phyloP scores from a whole-genome alignment of 2,329 filamentous ascomycete genomes.

The Aspergillus flavus region DNA sequence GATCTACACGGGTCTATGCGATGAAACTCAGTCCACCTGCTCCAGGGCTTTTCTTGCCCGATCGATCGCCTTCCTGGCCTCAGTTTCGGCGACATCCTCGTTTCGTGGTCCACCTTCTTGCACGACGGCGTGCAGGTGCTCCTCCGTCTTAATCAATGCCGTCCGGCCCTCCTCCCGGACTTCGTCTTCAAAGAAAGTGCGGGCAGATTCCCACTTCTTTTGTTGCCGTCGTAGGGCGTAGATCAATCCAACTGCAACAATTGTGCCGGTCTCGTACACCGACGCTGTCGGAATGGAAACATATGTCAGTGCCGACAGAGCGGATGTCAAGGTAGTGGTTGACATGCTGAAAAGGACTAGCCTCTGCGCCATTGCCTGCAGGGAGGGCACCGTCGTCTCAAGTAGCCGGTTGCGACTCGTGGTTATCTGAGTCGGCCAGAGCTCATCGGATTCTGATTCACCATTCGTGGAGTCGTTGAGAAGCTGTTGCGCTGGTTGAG shows the following conservation, averaged over 20 bases:
- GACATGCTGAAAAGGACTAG: constrained; percentile 75
- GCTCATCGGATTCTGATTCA: constrained; percentile 25
- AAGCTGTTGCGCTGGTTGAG: constrained; percentile 4
- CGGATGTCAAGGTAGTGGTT: constrained; percentile 66
- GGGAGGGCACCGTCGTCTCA: constrained; percentile 66
- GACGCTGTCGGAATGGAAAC: constrained; percentile 55
- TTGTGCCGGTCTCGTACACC: constrained; percentile 60
- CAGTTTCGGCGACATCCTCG: constrained; percentile 40
- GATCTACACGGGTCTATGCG: constrained; percentile 6
- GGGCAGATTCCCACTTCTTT: constrained; percentile 59
- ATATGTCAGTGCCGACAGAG: constrained; percentile 59
- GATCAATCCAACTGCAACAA: constrained; percentile 61
- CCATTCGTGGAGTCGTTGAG: neutral
- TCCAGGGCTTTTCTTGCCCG: constrained; percentile 51
- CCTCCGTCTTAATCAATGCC: constrained; percentile 58
- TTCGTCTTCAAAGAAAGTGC: constrained; percentile 54
- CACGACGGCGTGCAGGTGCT: constrained; percentile 51
- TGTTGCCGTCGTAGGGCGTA: constrained; percentile 62
- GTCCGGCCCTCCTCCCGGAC: constrained; percentile 60
- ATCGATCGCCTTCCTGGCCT: constrained; percentile 49
- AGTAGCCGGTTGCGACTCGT: constrained; percentile 69
- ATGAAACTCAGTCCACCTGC: constrained; percentile 27
- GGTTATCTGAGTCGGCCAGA: constrained; percentile 76
- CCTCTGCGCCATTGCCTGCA: constrained; percentile 73
- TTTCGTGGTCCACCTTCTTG: constrained; percentile 45